phyloP scores from a whole-genome alignment of 257 asterid genomes.

The Vinca minor region DNA sequence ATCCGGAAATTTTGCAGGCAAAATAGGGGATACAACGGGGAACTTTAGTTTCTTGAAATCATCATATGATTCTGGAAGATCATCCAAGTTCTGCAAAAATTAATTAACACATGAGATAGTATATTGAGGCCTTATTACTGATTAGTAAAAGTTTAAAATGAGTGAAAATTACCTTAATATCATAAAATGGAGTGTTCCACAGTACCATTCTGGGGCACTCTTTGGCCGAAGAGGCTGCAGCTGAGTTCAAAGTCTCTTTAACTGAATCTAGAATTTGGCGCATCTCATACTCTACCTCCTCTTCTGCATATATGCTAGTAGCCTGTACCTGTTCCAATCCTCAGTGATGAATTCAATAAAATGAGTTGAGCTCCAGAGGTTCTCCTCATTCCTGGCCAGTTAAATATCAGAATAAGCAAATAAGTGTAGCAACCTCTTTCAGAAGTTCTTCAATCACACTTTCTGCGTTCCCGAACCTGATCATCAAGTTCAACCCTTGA shows the following conservation, averaged over 20 bases:
- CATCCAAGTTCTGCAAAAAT: conserved; percentile 40
- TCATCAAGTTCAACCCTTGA: conserved; percentile 74
- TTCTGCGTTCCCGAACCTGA: conserved; percentile 73
- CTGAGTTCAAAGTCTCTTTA: conserved; percentile 34
- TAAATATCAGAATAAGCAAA: conserved; percentile 24
- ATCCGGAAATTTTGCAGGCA: conserved; percentile 38
- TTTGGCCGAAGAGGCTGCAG: conserved; percentile 27
- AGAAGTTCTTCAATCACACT: conserved; percentile 45
- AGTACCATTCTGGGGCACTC: conserved; percentile 35
- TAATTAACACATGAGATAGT: background rate
- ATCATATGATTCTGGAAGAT: conserved; percentile 49
- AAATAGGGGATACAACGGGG: conserved; percentile 39
- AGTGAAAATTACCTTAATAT: conserved; percentile 38
- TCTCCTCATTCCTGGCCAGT: conserved; percentile 23
- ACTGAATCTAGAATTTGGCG: conserved; percentile 43
- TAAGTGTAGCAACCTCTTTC: conserved; percentile 51
- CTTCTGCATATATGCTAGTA: conserved; percentile 57
- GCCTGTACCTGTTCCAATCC: conserved; percentile 67
- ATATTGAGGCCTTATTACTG: background rate
- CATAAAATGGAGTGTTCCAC: conserved; percentile 68
- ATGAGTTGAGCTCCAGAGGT: conserved; percentile 23
- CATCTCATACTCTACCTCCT: conserved; percentile 75
- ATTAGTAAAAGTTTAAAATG: background rate
- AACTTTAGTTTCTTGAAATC: conserved; percentile 55
- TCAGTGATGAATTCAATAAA: conserved; percentile 33